Evolutionary conservation across 2,329 filamentous ascomycete species (phyloP), one percentile per base, ranked within the genome.

Genomic region (Drechslerella stenobrocha): DNA sequence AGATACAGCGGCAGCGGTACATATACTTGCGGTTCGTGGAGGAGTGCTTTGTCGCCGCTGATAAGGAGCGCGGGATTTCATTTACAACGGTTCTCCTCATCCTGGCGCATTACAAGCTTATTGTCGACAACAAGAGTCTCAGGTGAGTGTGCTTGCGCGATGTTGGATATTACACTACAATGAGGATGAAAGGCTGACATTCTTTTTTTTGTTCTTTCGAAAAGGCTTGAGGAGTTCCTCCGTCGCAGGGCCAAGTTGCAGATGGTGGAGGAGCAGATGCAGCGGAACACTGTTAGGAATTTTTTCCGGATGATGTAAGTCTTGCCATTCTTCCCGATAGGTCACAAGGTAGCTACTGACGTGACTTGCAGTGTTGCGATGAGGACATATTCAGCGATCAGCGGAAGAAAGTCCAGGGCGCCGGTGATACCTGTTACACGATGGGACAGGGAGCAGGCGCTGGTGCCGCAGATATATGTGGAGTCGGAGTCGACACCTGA

Each of bases 51-150:
- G 90, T 96, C 3, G 92, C 90, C 2, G 90, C 91, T 2, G 91
- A 98, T 76, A 88, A 87, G 0, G 89, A 95, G 73, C 83, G 84
- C 70, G 93, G 93, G 47, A 95, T 98, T 65, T 87, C 89, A 0
- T 98, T 98, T 76, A 93, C 90, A 2, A 87, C 87, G 4, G 87
- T 96, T 20, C 81, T 98, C 52, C 93, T 98, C 87, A 95, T 95
- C 67, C 81, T 98, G 60, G 92, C 95, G 30, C 93, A 98, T 77
- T 95, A 98, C 81, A 98, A 97, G 74, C 90, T 98, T 74, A 98
- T 98, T 76, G 96, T 87, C 72, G 93, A 98, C 77, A 96, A 87
- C 79, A 96, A 96, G 81, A 96, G 90, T 77, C 79, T 98, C 74
- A 87, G 83, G 86, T 88, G 79, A 75, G 79, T 77, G 45, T 44